These are phyloP conservation scores for Rheum nobile DNA, from an alignment of 148 eudicot species.

Conservation along the genomic window DNA sequence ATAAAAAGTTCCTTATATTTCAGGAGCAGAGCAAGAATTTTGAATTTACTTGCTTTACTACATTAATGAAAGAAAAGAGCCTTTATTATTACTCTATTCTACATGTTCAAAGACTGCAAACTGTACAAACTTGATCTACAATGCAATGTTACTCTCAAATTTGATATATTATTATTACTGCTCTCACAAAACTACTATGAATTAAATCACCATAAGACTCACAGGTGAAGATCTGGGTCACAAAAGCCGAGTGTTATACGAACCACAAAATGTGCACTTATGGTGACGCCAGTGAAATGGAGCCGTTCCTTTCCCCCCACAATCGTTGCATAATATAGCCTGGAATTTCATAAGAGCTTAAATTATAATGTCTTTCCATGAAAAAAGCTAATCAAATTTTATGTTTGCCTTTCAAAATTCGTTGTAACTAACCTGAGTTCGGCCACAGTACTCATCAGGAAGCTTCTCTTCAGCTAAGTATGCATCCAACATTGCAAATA, in stretches of 20 bases:
- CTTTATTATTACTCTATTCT: not conserved
- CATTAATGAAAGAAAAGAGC: not conserved
- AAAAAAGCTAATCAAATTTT: not conserved
- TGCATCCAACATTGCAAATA: slow-evolving; percentile 81
- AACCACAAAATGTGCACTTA: slow-evolving; percentile 76
- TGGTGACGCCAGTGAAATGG: slow-evolving; percentile 73
- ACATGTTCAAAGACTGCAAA: not conserved
- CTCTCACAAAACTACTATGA: not conserved
- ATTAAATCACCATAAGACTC: not conserved
- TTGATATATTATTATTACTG: not conserved
- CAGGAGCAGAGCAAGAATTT: not conserved
- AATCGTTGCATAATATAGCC: slow-evolving; percentile 91
- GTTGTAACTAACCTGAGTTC: slow-evolving; percentile 55
- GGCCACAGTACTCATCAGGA: slow-evolving; percentile 66
- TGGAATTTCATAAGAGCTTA: slow-evolving; percentile 17
- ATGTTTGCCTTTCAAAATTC: slow-evolving; percentile 1
- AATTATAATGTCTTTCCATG: not conserved
- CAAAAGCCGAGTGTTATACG: slow-evolving; percentile 71
- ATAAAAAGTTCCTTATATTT: too few relatives aligned
- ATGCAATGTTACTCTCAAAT: not conserved
- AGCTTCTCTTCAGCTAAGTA: slow-evolving; percentile 70
- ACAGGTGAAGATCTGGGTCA: slow-evolving; percentile 15
- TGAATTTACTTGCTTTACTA: not conserved
- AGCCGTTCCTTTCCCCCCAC: slow-evolving; percentile 68
- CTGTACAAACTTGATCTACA: slow-evolving; percentile 3